Percentiles rank a stretch among this genome's conserved stretches.
phyloP scores from a whole-genome alignment of 2,329 filamentous ascomycete species.

The Xylogone sp. region DNA sequence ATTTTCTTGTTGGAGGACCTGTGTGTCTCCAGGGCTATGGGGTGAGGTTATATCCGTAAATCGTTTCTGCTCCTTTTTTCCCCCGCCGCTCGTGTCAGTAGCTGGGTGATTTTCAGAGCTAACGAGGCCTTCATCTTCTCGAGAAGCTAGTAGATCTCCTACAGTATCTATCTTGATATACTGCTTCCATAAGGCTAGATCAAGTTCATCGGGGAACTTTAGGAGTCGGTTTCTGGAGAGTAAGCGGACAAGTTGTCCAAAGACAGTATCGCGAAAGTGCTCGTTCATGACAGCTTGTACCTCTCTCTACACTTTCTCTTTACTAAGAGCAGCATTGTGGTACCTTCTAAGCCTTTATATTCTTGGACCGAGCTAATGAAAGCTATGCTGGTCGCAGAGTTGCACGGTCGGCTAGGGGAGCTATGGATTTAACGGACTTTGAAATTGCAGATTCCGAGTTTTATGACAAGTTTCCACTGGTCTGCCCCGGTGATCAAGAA shows the following conservation, averaged over 20 bases:
- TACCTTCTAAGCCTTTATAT: neutral
- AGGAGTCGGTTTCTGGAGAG: constrained; percentile 46
- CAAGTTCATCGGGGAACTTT: constrained; percentile 52
- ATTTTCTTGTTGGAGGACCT: neutral
- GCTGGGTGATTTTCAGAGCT: neutral
- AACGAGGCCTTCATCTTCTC: neutral
- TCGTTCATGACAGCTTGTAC: constrained; percentile 20
- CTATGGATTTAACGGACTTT: neutral
- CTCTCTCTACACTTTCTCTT: neutral
- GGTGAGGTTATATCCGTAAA: neutral
- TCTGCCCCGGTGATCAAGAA: too few species aligned
- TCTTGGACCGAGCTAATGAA: neutral
- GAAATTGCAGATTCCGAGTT: neutral
- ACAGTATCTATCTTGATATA: neutral
- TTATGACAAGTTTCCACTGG: too few species aligned
- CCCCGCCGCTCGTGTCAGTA: neutral
- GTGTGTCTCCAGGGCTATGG: neutral
- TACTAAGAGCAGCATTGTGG: neutral
- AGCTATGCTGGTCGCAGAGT: too few species aligned
- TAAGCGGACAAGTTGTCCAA: constrained; percentile 53
- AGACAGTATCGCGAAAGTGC: constrained; percentile 48
- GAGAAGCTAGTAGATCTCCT: neutral
- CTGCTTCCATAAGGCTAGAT: constrained; percentile 3
- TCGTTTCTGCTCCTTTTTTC: neutral
- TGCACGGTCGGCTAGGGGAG: too few species aligned